Percentiles rank a stretch among this genome's conserved stretches.
phyloP scores from a whole-genome alignment of 495 filamentous ascomycete genomes.

The Achaetomiella virescens region DNA sequence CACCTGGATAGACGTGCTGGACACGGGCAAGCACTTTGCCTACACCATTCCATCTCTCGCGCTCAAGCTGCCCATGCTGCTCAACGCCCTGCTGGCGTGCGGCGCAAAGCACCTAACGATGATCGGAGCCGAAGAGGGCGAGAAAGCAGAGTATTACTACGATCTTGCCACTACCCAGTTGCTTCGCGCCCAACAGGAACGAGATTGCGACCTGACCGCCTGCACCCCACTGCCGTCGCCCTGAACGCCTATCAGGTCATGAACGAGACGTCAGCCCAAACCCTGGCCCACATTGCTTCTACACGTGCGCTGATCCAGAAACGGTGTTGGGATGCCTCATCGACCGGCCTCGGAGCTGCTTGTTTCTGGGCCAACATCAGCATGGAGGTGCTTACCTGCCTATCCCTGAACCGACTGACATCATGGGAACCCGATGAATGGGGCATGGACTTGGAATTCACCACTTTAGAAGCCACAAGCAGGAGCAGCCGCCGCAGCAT shows the following conservation, averaged over 20 bases:
- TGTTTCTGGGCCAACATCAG: constrained; percentile 94
- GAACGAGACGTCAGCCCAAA: constrained; percentile 65
- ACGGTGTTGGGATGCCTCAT: constrained; percentile 80
- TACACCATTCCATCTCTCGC: constrained; percentile 74
- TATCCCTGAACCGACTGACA: constrained; percentile 81
- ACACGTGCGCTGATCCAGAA: constrained; percentile 85
- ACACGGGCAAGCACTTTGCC: constrained; percentile 84
- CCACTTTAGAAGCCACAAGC: constrained; percentile 16
- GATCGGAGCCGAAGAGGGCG: constrained; percentile 64
- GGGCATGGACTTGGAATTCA: constrained; percentile 80
- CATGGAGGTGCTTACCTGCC: constrained; percentile 81
- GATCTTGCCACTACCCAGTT: constrained; percentile 72
- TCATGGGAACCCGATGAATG: constrained; percentile 91
- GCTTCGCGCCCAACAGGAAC: constrained; percentile 67
- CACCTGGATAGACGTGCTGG: constrained; percentile 90
- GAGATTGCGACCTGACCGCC: constrained; percentile 72
- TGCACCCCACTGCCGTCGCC: constrained; percentile 84
- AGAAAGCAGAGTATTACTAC: constrained; percentile 77
- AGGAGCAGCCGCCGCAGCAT: constrained; percentile 13
- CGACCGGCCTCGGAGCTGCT: constrained; percentile 72
- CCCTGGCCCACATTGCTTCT: constrained; percentile 82
- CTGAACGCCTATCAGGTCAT: constrained; percentile 92
- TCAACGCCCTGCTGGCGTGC: constrained; percentile 86
- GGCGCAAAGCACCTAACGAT: constrained; percentile 74
- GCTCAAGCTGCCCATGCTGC: constrained; percentile 78